Conservation (phyloP, 352 stramenopile genomes). For the Achlya hypogyna region DNA sequence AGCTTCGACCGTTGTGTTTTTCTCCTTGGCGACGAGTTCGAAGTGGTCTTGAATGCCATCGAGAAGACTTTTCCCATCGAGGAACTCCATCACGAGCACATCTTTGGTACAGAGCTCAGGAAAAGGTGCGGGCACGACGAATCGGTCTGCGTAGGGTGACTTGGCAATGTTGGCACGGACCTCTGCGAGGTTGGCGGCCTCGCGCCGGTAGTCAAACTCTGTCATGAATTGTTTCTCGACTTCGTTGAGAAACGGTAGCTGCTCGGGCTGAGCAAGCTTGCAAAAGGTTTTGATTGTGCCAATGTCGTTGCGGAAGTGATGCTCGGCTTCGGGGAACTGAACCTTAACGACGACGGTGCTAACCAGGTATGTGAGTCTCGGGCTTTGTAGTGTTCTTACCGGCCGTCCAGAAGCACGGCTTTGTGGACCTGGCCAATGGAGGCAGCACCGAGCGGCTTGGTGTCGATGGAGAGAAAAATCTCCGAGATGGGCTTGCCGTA, state of each 20-base stretch:
- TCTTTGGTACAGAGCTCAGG: slow-evolving; percentile 89
- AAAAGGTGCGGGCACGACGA: slow-evolving; percentile 79
- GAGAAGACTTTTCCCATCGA: slow-evolving; percentile 78
- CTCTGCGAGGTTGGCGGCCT: slow-evolving; percentile 84
- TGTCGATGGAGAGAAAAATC: slow-evolving; percentile 53
- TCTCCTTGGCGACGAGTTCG: slow-evolving; percentile 73
- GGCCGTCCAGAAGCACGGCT: slow-evolving; percentile 52
- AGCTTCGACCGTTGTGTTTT: slow-evolving; percentile 77
- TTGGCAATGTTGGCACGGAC: slow-evolving; percentile 86
- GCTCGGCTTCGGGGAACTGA: slow-evolving; percentile 91
- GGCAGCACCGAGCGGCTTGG: slow-evolving; percentile 61
- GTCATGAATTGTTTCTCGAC: slow-evolving; percentile 97
- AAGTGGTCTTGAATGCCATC: slow-evolving; percentile 88
- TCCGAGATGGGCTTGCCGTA: slow-evolving; percentile 47
- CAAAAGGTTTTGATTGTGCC: slow-evolving; percentile 95
- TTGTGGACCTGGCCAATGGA: slow-evolving; percentile 81
- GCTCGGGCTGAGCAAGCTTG: slow-evolving; percentile 89
- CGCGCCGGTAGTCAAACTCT: slow-evolving; percentile 94
- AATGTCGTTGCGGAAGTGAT: slow-evolving; percentile 93
- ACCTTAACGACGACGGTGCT: slow-evolving; percentile 78
- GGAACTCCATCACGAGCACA: slow-evolving; percentile 94
- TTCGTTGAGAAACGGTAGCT: slow-evolving; percentile 89
- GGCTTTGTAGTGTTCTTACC: too few species aligned
- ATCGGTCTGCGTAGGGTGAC: slow-evolving; percentile 52
- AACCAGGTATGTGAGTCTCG: not conserved